A percentile compares a stretch with the other conserved stretches of the same genome.
Conservation (phyloP, 768 basidiomycete species). For the Cystofilobasidium bisporidii region DNA sequence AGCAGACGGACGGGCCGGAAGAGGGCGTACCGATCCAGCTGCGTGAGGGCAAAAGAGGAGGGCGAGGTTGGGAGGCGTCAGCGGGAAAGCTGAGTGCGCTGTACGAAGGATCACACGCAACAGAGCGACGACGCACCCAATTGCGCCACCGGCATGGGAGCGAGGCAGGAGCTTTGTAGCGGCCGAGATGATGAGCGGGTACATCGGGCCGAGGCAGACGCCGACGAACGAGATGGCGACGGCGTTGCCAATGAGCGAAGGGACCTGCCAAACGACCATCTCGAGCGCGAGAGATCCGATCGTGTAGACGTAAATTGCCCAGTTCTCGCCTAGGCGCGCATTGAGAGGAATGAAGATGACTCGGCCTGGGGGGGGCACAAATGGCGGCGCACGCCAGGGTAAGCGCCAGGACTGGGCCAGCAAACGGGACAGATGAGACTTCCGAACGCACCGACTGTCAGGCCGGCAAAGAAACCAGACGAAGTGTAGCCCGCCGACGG, state of each 20-base stretch:
- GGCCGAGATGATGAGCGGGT: constrained; percentile 62
- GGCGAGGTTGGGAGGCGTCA: no score
- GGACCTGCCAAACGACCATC: constrained; percentile 59
- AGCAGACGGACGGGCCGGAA: background rate
- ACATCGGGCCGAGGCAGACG: constrained; percentile 61
- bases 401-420: no score
- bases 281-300: constrained; percentile 46
- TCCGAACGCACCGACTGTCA: no score
- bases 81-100: background rate
- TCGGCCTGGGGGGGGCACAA: no score
- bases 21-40: no score
- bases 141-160: constrained; percentile 55
- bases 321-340: constrained; percentile 40
- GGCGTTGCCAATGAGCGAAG: constrained; percentile 54
- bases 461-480: constrained; percentile 40
- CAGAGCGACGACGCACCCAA: constrained; percentile 43
- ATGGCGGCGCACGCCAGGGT: no score
- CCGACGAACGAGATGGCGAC: constrained; percentile 59
- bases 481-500: constrained; percentile 51
- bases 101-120: no score
- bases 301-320: constrained; percentile 41
- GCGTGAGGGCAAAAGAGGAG: no score
- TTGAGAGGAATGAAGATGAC: constrained; percentile 50
- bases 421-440: no score
- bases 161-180: constrained; percentile 58